Conservation (phyloP, 1,284 basidiomycete genomes). For the Papiliotrema fonsecae region DNA sequence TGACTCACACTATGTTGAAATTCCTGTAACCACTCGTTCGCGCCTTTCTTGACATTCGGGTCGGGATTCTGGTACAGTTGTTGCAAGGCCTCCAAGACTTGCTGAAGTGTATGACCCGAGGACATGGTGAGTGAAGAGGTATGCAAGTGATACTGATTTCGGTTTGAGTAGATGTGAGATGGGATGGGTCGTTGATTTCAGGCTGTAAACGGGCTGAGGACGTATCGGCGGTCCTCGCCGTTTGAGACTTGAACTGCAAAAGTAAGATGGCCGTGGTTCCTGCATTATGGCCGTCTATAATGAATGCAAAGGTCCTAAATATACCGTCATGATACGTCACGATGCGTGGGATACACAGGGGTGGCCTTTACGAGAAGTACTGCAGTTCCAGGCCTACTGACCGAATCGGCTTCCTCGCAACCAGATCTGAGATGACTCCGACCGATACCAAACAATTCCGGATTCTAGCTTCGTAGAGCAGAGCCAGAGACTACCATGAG, state of each 20-base stretch:
- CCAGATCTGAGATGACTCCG: slow-evolving; percentile 81
- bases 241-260: too few relatives aligned
- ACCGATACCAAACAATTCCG: slow-evolving; percentile 82
- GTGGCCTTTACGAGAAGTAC: slow-evolving; percentile 64
- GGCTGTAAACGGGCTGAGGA: too few relatives aligned
- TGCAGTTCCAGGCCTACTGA: slow-evolving; percentile 85
- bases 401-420: slow-evolving; percentile 77
- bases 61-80: slow-evolving; percentile 62
- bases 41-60: slow-evolving; percentile 71
- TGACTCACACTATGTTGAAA: slow-evolving; percentile 94
- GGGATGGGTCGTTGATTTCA: too few relatives aligned
- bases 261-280: too few relatives aligned
- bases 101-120: not conserved
- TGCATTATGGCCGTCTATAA: too few relatives aligned
- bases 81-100: slow-evolving; percentile 50
- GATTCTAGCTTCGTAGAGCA: slow-evolving; percentile 92
- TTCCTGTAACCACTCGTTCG: slow-evolving; percentile 88
- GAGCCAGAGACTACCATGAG: slow-evolving; percentile 64
- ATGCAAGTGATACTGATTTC: too few relatives aligned
- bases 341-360: too few relatives aligned
- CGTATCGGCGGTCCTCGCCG: too few relatives aligned
- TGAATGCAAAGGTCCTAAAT: too few relatives aligned
- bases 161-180: too few relatives aligned
- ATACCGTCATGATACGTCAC: too few relatives aligned
- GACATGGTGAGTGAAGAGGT: not conserved